Evolutionary conservation across 2,329 filamentous ascomycete species (phyloP).

Genomic region (Thielaviopsis ethacetica): DNA sequence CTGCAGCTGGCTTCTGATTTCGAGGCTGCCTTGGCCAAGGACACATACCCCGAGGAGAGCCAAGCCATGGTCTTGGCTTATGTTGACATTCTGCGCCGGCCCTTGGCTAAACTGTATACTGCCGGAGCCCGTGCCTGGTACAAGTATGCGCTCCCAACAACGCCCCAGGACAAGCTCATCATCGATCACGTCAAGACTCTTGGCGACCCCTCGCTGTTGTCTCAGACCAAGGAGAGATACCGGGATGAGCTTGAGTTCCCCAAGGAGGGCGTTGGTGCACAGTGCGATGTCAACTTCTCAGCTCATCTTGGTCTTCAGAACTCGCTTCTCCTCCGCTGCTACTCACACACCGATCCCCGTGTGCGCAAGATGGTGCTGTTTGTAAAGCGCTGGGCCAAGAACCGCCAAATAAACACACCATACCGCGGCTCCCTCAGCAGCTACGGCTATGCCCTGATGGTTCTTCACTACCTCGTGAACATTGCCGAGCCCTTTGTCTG

Average conservation of each 20-base stretch:
- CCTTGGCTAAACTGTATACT: conserved; percentile 4
- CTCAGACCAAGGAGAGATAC: conserved; percentile 30
- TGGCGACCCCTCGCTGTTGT: conserved; percentile 32
- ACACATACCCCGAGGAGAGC: conserved; percentile 23
- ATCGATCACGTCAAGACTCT: conserved; percentile 29
- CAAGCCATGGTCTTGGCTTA: conserved; percentile 2
- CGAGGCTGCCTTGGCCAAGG: conserved; percentile 33
- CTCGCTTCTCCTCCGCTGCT: conserved; percentile 66
- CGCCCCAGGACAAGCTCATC: conserved; percentile 18
- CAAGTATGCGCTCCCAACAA: conserved; percentile 22
- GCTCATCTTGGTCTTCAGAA: conserved; percentile 74
- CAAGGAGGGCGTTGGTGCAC: conserved; percentile 60
- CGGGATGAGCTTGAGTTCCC: conserved; percentile 58
- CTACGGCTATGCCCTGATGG: conserved; percentile 86
- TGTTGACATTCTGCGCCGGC: conserved; percentile 7
- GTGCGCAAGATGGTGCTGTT: conserved; percentile 69
- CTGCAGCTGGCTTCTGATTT: conserved; percentile 40
- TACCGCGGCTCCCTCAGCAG: conserved; percentile 77
- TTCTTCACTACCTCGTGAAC: conserved; percentile 79
- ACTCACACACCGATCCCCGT: conserved; percentile 61
- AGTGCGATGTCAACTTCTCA: conserved; percentile 85
- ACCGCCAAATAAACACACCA: conserved; percentile 68
- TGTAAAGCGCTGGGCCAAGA: conserved; percentile 81
- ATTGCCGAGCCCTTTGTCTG: conserved; percentile 65
- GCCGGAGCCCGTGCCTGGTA: conserved; percentile 10